These are phyloP conservation scores for Podaxis sp. DNA, from an alignment of 768 basidiomycete species.

Conservation along the genomic window DNA sequence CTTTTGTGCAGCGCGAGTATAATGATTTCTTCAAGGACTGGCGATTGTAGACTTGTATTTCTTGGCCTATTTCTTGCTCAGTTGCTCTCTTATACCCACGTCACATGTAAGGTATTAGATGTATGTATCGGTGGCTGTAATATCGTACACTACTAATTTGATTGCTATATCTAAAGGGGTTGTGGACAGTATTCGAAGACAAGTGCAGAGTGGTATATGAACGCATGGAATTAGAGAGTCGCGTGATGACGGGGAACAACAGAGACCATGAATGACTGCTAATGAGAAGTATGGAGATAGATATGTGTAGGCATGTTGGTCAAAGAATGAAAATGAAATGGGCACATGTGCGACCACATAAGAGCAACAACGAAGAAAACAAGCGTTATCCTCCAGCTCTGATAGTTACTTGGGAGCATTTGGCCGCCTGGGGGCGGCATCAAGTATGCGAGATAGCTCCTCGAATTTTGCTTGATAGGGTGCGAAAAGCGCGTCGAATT, in stretches of 20 bases:
- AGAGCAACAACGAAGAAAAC: neutral
- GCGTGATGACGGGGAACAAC: too few relatives aligned
- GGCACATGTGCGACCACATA: neutral
- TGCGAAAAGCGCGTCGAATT: constrained; percentile 19
- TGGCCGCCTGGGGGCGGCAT: neutral
- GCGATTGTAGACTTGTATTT: constrained; percentile 39
- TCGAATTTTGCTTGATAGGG: constrained; percentile 15
- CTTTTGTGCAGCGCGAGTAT: constrained; percentile 54
- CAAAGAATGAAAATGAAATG: too few relatives aligned
- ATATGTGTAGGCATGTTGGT: too few relatives aligned
- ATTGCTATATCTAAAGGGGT: neutral
- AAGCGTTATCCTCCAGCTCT: neutral
- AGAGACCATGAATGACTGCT: too few relatives aligned
- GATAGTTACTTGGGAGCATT: neutral
- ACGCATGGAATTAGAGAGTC: neutral
- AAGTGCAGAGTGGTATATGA: neutral
- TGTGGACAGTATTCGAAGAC: neutral
- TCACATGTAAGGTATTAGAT: neutral
- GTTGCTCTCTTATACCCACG: neutral
- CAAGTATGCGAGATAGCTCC: constrained; percentile 12
- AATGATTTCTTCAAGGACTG: constrained; percentile 67
- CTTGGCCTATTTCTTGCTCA: constrained; percentile 2
- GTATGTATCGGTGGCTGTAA: constrained; percentile 1
- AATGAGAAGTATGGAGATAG: too few relatives aligned
- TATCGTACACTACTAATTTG: neutral